These are phyloP conservation scores for Fusarium virguliforme DNA, from an alignment of 2,329 filamentous ascomycete species.

Conservation along the genomic window DNA sequence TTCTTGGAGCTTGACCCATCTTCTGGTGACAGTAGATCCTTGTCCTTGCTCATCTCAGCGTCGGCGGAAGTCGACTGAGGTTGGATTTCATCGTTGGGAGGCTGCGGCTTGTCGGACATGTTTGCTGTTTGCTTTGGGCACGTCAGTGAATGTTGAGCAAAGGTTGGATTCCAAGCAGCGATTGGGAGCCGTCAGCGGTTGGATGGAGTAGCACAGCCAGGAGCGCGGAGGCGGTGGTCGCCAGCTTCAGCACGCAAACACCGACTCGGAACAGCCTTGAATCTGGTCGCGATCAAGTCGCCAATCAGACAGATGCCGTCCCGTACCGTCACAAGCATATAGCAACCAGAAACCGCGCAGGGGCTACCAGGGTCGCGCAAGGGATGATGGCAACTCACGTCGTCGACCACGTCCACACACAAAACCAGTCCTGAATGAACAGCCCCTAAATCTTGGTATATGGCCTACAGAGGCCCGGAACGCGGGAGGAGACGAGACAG, in stretches of 20 bases:
- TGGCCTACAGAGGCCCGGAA: constrained; percentile 49
- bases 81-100: constrained; percentile 54
- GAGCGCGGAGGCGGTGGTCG: constrained; percentile 4
- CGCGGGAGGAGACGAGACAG: constrained; percentile 39
- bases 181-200: constrained; percentile 23
- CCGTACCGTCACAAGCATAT: constrained; percentile 6
- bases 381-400: constrained; percentile 48
- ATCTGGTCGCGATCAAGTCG: constrained; percentile 9
- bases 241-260: constrained; percentile 6
- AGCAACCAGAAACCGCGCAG: constrained; percentile 27
- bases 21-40: constrained; percentile 60
- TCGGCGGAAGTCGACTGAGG: constrained; percentile 55
- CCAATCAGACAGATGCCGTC: not conserved
- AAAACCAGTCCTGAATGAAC: constrained; percentile 45
- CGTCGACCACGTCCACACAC: constrained; percentile 41
- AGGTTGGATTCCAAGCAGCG: constrained; percentile 16
- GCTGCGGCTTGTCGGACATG: constrained; percentile 55
- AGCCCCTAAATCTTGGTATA: constrained; percentile 49
- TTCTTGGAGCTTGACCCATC: constrained; percentile 64
- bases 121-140: constrained; percentile 48
- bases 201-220: constrained; percentile 7
- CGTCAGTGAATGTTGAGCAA: constrained; percentile 40
- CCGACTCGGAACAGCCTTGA: not conserved
- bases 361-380: constrained; percentile 25
- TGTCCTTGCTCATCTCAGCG: constrained; percentile 62